Evolutionary conservation across 768 basidiomycete genomes (phyloP).

Genomic region (Daedaleopsis nitida): DNA sequence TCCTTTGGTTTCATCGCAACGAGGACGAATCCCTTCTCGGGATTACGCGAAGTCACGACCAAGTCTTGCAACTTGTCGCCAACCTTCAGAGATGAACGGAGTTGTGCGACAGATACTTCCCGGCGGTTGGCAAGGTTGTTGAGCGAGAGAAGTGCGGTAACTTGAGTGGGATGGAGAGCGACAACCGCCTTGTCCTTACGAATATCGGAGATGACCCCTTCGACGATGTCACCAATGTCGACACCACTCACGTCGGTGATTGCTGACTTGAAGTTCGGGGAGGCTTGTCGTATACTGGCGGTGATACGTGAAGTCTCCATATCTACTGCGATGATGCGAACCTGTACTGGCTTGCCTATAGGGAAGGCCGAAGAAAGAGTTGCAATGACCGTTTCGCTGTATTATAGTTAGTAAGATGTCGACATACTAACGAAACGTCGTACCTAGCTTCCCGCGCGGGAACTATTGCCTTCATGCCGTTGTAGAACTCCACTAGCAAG

Average conservation of each 20-base stretch:
- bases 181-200: conserved; percentile 86
- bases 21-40: conserved; percentile 84
- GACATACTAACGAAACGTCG: conserved; percentile 17
- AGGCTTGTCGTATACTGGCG: conserved; percentile 86
- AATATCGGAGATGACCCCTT: conserved; percentile 73
- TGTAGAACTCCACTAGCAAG: conserved; percentile 88
- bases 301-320: conserved; percentile 62
- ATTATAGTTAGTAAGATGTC: neutral
- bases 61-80: conserved; percentile 77
- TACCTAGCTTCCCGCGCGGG: conserved; percentile 84
- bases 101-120: conserved; percentile 61
- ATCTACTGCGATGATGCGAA: conserved; percentile 73
- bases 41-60: conserved; percentile 86
- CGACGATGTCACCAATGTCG: conserved; percentile 74
- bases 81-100: conserved; percentile 60
- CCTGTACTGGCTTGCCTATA: conserved; percentile 81
- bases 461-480: conserved; percentile 81
- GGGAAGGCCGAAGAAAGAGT: conserved; percentile 65
- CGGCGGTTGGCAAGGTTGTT: conserved; percentile 86
- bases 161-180: conserved; percentile 65
- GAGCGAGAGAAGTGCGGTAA: conserved; percentile 83
- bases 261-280: conserved; percentile 48
- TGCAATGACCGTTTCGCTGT: conserved; percentile 66
- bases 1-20: conserved; percentile 73
- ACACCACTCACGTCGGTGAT: conserved; percentile 68